phyloP scores from a whole-genome alignment of 2,329 filamentous ascomycete species.

The Sarocladiaceae sp. region DNA sequence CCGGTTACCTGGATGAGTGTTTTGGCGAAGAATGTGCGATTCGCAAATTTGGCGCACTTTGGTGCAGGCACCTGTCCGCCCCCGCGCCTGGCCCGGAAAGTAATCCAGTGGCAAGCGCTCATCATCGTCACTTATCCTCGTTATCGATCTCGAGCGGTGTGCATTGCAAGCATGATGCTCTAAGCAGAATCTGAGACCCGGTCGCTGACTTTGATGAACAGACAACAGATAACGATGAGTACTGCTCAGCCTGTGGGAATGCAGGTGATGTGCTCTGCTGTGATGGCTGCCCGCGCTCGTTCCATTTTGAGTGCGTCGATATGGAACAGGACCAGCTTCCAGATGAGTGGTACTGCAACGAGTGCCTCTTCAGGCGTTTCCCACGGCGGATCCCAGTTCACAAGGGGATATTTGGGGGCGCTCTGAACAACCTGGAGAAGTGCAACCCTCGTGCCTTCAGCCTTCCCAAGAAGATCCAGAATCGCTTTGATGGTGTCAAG shows the following conservation, averaged over 20 bases:
- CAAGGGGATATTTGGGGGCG: constrained; percentile 52
- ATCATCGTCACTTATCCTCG: neutral
- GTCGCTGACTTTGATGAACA: constrained; percentile 16
- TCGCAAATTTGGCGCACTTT: constrained; percentile 16
- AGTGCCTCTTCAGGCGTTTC: constrained; percentile 50
- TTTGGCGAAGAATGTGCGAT: neutral
- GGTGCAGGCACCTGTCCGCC: constrained; percentile 10
- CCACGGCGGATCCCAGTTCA: constrained; percentile 39
- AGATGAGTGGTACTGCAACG: constrained; percentile 81
- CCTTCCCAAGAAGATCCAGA: constrained; percentile 64
- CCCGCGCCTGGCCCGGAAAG: neutral
- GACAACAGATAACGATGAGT: constrained; percentile 72
- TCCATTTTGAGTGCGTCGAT: constrained; percentile 84
- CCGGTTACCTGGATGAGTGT: too few species aligned
- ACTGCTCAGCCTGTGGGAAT: constrained; percentile 79
- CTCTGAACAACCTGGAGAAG: constrained; percentile 60
- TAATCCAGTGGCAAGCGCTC: neutral
- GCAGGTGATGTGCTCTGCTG: constrained; percentile 86
- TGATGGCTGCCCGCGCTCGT: constrained; percentile 83
- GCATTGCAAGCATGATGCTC: constrained; percentile 11
- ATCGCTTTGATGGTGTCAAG: constrained; percentile 72
- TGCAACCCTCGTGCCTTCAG: constrained; percentile 67
- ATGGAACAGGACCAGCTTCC: constrained; percentile 66
- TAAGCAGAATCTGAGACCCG: constrained; percentile 14
- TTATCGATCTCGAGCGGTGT: neutral